Evolutionary conservation across 306 rosid species (phyloP), one percentile per base, ranked within the genome.

Genomic region (Quercus wislizeni): DNA sequence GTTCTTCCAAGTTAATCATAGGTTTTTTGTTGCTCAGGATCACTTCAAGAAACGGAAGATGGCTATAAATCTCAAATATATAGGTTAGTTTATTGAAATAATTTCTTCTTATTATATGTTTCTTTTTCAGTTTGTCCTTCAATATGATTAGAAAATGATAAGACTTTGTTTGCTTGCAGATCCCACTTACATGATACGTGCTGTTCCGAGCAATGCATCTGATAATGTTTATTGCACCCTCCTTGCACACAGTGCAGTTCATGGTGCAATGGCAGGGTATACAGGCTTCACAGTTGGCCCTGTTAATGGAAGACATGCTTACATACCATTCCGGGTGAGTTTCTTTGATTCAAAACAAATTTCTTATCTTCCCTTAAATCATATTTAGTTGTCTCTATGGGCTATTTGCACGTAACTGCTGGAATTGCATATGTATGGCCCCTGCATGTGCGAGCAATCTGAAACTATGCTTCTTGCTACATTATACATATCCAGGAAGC

Each of bases 141-240:
- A 14, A 43, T 23, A 73, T 46, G 19, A 14, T 20, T 2, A 7
- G 71, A 31, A 77, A 71, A 71, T 74, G 65, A 46, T 14, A 73
- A 41, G 64, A 67, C 15, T 52, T 15, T 57, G 62, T 81, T n/a
- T 73, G 52, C 35, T 57, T 14, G 78, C 87, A 92, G 93, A 92
- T 88, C 97, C 92, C 23, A 92, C 94, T 17, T 92, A 92, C 84
- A 92, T 92, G 97, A 90, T 90, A 74, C 91, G 92, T 25, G 97
- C 94, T 1, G 78, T 92, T 59, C 92, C 94, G 5, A 84, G 97
- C 81, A 91, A 82, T 81, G 90, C 94, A 78, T 86, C 94, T 52
- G 97, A 92, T 73, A 91, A 92, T 67, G 87, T 92, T 7, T 88
- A 27, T 41, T 88, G 91, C 83, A 92, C 94, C 10, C 92, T 90